Evolutionary conservation across 1,284 basidiomycete genomes (phyloP), one percentile per base, ranked within the genome.

Genomic region (Tausonia pullulans): DNA sequence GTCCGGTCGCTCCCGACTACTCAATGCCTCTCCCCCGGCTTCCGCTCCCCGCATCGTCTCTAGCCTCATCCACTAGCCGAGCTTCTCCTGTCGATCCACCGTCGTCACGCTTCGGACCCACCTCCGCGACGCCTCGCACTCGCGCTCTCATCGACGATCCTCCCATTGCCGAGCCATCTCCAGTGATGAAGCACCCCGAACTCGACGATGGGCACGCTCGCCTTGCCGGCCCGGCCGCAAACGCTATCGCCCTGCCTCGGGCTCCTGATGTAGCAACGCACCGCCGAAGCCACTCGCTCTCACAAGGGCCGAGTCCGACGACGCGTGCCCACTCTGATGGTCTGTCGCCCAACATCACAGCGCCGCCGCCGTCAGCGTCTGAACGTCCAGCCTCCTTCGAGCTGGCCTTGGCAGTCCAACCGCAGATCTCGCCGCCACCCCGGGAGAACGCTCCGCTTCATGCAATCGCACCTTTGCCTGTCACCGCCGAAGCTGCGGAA

Each of bases 21-120:
- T 84, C 81, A 69, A 90, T 90, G 85, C 82, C 84, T 0, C 80
- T 93, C 6, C 88, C 90, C 1, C 81, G 85, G 39, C 79, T 93
- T 6, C 89, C 89, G 45, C 82, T 87, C 0, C 90, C 90, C 0
- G 85, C 87, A 68, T 85, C 86, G 1, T 75, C 80, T 13, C 73
- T 78, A 13, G 77, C 81, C 4, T 74, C 79, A 67, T 49, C 49
- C 41, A 53, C 60, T n/a, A 64, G 62, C 49, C 48, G 63, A 43
- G 48, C 57, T 55, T 11, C 59, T 50, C 49, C 59, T 43, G 51
- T 54, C 53, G 67, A 58, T 27, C 44, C 55, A 9, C 53, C 43
- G 8, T n/a, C 5, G 84, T 27, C 27, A 27, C 27, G 27, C 27
- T 27, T 27, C 27, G 27, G 27, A 27, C 86, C 4, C 8, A 51